A percentile compares a stretch with the other conserved stretches of the same genome.
Evolutionary conservation across 2,329 filamentous ascomycete species (phyloP).

Genomic region (Calycina herbarum): DNA sequence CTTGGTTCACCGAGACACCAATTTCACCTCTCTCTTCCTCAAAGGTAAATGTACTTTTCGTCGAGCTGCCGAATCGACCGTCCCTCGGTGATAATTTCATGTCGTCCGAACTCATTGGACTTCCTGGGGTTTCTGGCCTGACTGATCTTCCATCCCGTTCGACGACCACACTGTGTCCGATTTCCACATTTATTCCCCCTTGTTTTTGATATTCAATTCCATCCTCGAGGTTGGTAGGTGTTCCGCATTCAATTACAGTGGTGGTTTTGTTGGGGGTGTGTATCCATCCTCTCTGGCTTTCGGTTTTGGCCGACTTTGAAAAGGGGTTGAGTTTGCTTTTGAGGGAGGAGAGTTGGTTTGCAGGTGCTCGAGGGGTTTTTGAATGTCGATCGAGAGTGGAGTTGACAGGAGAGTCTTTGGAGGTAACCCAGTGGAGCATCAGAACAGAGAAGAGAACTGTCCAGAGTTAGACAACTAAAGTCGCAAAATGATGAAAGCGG

Average conservation of each 20-base stretch:
- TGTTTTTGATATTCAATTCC: not conserved
- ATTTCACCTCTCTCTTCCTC: not conserved
- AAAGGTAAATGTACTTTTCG: not conserved
- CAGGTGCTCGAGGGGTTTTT: not conserved
- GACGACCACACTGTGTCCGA: constrained; percentile 7
- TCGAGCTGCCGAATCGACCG: not conserved
- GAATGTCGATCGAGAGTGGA: constrained; percentile 3
- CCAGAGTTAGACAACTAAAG: constrained; percentile 24
- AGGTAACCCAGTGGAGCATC: constrained; percentile 60
- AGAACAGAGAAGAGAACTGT: constrained; percentile 57
- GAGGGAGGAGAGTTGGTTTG: not conserved
- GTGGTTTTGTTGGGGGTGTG: not conserved
- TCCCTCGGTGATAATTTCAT: not conserved
- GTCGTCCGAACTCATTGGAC: not conserved
- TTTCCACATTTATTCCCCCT: constrained; percentile 7
- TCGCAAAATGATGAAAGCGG: not conserved
- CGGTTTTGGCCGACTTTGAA: not conserved
- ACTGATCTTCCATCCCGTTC: not conserved
- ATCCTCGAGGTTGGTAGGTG: not conserved
- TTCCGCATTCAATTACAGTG: not conserved
- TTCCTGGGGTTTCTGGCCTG: not conserved
- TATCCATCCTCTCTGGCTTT: not conserved
- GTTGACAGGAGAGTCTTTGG: constrained; percentile 34
- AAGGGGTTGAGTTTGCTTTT: not conserved
- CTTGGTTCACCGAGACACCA: not conserved